Conservation (phyloP, 495 filamentous ascomycete genomes). For the Penicillium turbatum region DNA sequence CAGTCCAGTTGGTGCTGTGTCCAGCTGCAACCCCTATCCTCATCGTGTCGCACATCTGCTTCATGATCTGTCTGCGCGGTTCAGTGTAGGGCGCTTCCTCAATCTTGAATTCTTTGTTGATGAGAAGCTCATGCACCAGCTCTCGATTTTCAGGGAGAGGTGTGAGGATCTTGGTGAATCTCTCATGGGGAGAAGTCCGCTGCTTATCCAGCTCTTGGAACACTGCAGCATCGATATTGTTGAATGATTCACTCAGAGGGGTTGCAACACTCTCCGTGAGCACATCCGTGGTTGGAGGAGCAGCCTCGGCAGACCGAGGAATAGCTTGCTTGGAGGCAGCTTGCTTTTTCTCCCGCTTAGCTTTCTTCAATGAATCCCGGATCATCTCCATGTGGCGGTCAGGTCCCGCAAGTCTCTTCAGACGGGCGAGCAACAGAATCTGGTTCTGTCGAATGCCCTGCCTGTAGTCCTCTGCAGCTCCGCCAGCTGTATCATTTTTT, state of each 20-base stretch:
- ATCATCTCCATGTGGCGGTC: conserved; percentile 81
- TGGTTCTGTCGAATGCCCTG: conserved; percentile 94
- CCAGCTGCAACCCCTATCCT: conserved; percentile 65
- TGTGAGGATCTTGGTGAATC: conserved; percentile 52
- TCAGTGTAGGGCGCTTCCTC: conserved; percentile 49
- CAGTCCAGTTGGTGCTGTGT: conserved; percentile 69
- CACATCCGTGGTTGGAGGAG: conserved; percentile 30
- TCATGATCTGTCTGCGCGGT: conserved; percentile 48
- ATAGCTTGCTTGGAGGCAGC: conserved; percentile 57
- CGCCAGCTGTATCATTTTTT: conserved; percentile 81
- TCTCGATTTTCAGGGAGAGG: conserved; percentile 78
- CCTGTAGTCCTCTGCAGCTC: conserved; percentile 82
- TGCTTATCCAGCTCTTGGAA: conserved; percentile 38
- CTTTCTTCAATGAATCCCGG: conserved; percentile 74
- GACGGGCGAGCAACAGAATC: conserved; percentile 76
- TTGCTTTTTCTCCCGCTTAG: conserved; percentile 61
- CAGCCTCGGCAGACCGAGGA: conserved; percentile 43
- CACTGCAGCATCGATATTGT: conserved; percentile 36
- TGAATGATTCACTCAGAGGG: conserved; percentile 46
- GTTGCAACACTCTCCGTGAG: conserved; percentile 42
- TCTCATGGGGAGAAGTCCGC: conserved; percentile 38
- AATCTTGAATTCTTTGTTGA: conserved; percentile 77
- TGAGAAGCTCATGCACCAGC: conserved; percentile 84
- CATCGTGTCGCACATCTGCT: conserved; percentile 74
- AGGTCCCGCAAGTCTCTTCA: conserved; percentile 82